Evolutionary conservation across 495 filamentous ascomycete species (phyloP), one percentile per base, ranked within the genome.

Genomic region (Talaromyces wortmannii): DNA sequence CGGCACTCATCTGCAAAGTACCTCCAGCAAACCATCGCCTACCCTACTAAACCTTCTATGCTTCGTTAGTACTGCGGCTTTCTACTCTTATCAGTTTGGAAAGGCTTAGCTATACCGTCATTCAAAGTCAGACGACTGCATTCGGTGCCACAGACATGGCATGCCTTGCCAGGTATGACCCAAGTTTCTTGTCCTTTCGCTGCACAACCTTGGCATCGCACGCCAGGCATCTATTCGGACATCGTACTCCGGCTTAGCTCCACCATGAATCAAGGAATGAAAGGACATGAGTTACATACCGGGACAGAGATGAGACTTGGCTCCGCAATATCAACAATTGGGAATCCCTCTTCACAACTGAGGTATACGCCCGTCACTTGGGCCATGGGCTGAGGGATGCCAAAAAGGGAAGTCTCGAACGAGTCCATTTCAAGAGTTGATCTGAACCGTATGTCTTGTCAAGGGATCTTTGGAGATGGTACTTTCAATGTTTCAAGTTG

Each of bases 141-240:
- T 6, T 43, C 29, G 2, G 70, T 73, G 12, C 71, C 68, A 55
- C 74, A 78, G 49, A 71, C 43, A 55, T 78, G 76, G 54, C 76
- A 79, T 56, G 70, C 65, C 55, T 78, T 79, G 16, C 76, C 76
- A 8, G 76, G 75, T 53, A 79, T 77, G 0, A 79, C 76, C 76
- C 76, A 79, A 33, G 68, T 67, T 55, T 77, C 75, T 46, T 69
- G 61, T 3, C 76, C 76, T 30, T 68, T 44, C 0, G 57, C 53
- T 15, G 59, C 52, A 56, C 76, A 79, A n/a, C 56, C 73, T 16
- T 71, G 75, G 59, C 76, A 79, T 13, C 72, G 67, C n/a, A 75
- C 69, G 52, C 76, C 76, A 13, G 75, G 73, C 76, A 79, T 79
- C 75, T 79, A 46, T 5, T 40, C 10, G 3, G 2, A 15, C 45